These are phyloP conservation scores for Globisporangium mamillatum DNA, from an alignment of 352 stramenopile species.

Conservation along the genomic window DNA sequence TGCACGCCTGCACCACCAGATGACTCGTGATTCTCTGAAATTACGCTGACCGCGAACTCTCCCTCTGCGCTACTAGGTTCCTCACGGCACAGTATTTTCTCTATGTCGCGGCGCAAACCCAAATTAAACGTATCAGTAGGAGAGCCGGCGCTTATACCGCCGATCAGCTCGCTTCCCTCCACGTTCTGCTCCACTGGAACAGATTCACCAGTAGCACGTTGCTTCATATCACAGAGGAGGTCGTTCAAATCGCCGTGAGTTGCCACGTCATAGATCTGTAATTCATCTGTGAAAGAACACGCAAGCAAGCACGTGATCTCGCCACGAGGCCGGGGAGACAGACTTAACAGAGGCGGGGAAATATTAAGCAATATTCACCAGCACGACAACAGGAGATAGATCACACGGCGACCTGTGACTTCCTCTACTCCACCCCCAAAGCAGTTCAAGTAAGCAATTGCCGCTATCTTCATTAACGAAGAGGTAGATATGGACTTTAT, in stretches of 20 bases:
- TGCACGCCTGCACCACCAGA: no score
- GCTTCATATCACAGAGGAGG: slow-evolving; percentile 2
- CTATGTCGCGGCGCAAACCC: no score
- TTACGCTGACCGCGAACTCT: no score
- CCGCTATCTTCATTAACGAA: neutral
- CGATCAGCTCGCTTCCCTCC: no score
- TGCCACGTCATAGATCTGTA: slow-evolving; percentile 4
- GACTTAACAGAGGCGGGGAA: neutral
- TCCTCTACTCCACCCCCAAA: slow-evolving; percentile 3
- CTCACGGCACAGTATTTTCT: no score
- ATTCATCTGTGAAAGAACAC: slow-evolving; percentile 1
- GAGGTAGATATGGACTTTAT: slow-evolving; percentile 1
- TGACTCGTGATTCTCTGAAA: no score
- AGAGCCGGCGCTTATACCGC: no score
- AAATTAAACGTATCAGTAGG: no score
- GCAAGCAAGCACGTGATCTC: slow-evolving; percentile 1
- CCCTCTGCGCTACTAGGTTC: no score
- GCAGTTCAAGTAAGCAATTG: slow-evolving; percentile 5
- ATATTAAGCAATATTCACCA: slow-evolving; percentile 2
- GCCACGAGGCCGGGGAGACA: neutral
- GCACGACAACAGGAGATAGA: slow-evolving; percentile 3
- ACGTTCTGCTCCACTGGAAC: no score
- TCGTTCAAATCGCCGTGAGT: slow-evolving; percentile 1
- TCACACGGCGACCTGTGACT: neutral
- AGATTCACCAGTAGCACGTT: neutral